Base-by-base conservation (phyloP, 345 rosid species). In the Abelmoschus esculentus region DNA sequence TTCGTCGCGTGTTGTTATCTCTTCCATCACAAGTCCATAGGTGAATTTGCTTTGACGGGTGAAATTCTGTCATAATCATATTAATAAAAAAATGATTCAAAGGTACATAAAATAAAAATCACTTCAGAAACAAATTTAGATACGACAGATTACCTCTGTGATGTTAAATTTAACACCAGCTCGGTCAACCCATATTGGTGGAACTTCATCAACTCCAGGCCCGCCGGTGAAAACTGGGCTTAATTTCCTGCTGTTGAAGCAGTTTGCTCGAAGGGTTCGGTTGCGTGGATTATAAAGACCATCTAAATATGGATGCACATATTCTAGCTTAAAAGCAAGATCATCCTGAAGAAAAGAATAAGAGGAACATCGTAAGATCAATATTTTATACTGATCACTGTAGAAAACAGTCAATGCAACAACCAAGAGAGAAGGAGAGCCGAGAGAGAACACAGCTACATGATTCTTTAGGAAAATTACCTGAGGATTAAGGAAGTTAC, bases 151-250 rank as follows among this genome's bases (percentile, higher is more conserved):
- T 78, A 95, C 99, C 98, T 95, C 98, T 15, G 96, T 95, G 67
- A 91, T 89, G 74, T 90, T 95, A 74, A 93, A 92, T 75, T 95
- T 95, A 9, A 89, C 12, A 61, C 99, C 99, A 80, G 96, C 88
- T 72, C 99, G 86, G 81, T 95, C 98, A 58, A 95, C 99, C 99
- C 98, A 95, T 71, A 95, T 91, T 5, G 99, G 96, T 59, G 97
- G 98, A 49, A 95, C 99, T 85, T 95, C 99, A 74, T 90, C 99
- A 61, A 87, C 90, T 72, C 96, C 96, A 1, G 97, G 96, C 46
- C 99, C 99, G 66, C 98, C 96, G 40, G 98, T 95, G 79, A 91
- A 95, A 67, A 95, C 99, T 58, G 98, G 99, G 80, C 99, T 95
- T n/a, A 95, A 73, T 77, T 95, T 95, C 66, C 99, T 82, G 79